Percentiles rank a stretch among this genome's conserved stretches.
phyloP scores from a whole-genome alignment of 2,329 filamentous ascomycete species.

The Trichoderma brevicompactum region DNA sequence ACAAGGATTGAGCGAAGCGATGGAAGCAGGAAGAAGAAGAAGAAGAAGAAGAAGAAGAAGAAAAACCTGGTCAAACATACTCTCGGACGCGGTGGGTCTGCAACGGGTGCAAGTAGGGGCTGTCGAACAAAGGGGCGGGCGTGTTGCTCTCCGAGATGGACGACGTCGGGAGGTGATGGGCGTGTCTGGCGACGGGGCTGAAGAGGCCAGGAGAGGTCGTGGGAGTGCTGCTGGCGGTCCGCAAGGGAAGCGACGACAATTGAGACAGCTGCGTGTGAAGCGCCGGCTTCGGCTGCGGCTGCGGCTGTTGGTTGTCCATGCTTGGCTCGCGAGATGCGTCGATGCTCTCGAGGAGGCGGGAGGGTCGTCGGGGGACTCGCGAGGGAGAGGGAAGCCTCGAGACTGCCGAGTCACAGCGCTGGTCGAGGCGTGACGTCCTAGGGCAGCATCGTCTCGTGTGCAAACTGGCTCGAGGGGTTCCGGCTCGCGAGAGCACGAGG shows the following conservation, averaged over 20 bases:
- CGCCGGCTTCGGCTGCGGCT: conserved; percentile 32
- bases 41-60: conserved; percentile 7
- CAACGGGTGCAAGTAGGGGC: conserved; percentile 70
- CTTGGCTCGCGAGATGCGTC: background rate
- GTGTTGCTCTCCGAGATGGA: conserved; percentile 60
- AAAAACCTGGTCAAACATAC: conserved; percentile 54
- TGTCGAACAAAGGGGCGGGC: conserved; percentile 54
- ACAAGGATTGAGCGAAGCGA: conserved; percentile 7
- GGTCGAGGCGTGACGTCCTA: conserved; percentile 20
- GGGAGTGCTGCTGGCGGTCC: conserved; percentile 61
- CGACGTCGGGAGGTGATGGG: conserved; percentile 44
- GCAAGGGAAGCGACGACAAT: conserved; percentile 48
- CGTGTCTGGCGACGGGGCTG: conserved; percentile 54
- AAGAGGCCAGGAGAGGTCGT: conserved; percentile 66
- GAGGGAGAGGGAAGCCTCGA: conserved; percentile 18
- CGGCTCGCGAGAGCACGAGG: background rate
- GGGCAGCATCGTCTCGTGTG: conserved; percentile 23
- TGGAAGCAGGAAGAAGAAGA: conserved; percentile 6
- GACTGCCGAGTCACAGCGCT: conserved; percentile 23
- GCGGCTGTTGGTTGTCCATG: conserved; percentile 30
- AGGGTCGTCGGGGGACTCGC: background rate
- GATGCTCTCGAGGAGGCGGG: background rate
- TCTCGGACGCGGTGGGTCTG: conserved; percentile 77
- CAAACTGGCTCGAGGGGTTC: conserved; percentile 17
- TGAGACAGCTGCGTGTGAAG: conserved; percentile 42